Base-by-base conservation (phyloP, 2,329 filamentous ascomycete genomes). In the Sordariomycetes sp. region DNA sequence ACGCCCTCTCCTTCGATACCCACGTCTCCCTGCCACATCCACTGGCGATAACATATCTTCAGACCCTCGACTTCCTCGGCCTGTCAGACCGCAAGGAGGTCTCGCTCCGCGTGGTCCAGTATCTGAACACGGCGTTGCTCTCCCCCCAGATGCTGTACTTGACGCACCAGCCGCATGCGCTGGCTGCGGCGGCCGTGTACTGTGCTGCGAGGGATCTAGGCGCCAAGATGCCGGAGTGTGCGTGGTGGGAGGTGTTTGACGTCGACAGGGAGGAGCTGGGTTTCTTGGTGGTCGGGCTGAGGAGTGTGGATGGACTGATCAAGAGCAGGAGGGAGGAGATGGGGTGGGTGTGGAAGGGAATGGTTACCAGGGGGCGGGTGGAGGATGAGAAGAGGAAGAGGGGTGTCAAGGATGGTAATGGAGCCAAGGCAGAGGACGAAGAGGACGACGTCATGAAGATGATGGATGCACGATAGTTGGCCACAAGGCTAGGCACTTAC, bases 161-260 rank as follows among this genome's bases (percentile, higher is more conserved):
- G 19, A 96, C 92, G 3, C 88, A 95, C 51, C 92, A 96, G 54
- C 90, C 92, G 2, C 74, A 82, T 41, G 75, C 80, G 17, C 66
- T 98, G 8, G 90, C 92, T 5, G 86, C 86, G 3, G 85, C 88
- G 2, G 86, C 88, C 1, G 82, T 95, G 21, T 98, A 96, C 53
- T 75, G 86, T n/a, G 85, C 90, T 0, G 83, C 86, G 1, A 72
- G 80, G 29, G 87, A 96, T 44, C 55, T 75, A 2, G 79, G 72
- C 0, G 75, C 83, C 10, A 87, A 85, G 54, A 70, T 95, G 59
- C 86, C 90, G 0, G 82, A 83, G 42, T 75, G 74, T 31, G 80
- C 86, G 42, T 98, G 92, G 92, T 98, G 92, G 92, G 88, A 95
- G 57, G 86, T 96, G 0, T 96, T 96, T 55, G 92, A 98, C 57